Percentiles rank a stretch among this genome's conserved stretches.
Evolutionary conservation across 352 stramenopile species (phyloP).

Genomic region (Globisporangium camurandrum): DNA sequence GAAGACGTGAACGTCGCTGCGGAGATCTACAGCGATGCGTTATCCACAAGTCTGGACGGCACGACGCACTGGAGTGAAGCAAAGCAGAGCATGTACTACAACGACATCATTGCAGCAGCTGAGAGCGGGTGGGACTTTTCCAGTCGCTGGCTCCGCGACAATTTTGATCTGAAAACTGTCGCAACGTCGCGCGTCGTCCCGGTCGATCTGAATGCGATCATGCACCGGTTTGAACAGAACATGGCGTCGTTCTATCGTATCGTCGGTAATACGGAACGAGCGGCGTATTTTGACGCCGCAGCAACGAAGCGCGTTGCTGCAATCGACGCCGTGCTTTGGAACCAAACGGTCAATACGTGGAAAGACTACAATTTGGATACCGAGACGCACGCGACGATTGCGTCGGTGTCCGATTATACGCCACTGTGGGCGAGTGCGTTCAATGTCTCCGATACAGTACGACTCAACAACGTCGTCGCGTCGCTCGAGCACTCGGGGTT

Average conservation of each 20-base stretch:
- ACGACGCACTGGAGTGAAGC: slow-evolving; percentile 27
- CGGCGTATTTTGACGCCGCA: slow-evolving; percentile 32
- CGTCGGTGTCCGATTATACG: slow-evolving; percentile 63
- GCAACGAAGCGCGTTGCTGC: slow-evolving; percentile 32
- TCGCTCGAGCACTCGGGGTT: slow-evolving; percentile 52
- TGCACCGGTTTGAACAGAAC: slow-evolving; percentile 77
- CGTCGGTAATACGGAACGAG: slow-evolving; percentile 35
- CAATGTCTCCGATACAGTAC: slow-evolving; percentile 31
- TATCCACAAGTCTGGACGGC: slow-evolving; percentile 20
- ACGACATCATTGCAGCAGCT: slow-evolving; percentile 72
- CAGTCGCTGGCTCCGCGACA: slow-evolving; percentile 71
- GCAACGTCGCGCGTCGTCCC: slow-evolving; percentile 61
- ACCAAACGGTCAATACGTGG: slow-evolving; percentile 39
- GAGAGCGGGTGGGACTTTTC: slow-evolving; percentile 91
- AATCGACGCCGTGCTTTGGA: slow-evolving; percentile 75
- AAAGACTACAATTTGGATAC: slow-evolving; percentile 67
- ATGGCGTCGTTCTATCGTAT: slow-evolving; percentile 52
- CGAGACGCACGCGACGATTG: slow-evolving; percentile 28
- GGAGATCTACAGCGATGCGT: slow-evolving; percentile 47
- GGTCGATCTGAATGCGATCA: slow-evolving; percentile 80
- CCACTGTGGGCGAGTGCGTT: slow-evolving; percentile 75
- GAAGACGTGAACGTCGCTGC: slow-evolving; percentile 69
- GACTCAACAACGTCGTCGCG: slow-evolving; percentile 32
- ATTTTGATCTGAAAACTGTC: slow-evolving; percentile 63
- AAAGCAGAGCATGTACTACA: slow-evolving; percentile 73